Base-by-base conservation (phyloP, 164 flowering plant genomes). In the Chimonanthus praecox region DNA sequence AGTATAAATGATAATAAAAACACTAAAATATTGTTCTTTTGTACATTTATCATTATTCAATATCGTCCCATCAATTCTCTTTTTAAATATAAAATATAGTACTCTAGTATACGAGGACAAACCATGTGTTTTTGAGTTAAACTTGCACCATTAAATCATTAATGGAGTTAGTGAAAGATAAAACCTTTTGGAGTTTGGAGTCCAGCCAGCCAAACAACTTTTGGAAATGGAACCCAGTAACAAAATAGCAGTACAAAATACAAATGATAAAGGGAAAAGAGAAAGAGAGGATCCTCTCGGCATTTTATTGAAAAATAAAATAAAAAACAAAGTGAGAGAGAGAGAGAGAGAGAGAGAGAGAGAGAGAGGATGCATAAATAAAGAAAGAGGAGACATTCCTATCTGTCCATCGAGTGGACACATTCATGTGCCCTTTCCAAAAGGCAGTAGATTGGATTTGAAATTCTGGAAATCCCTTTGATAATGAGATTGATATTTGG, bases 181-280 rank as follows among this genome's bases (percentile, higher is more conserved):
- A 54, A 13, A 54, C 60, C 68, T 66, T 66, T 66, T 46, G 68
- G 68, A 33, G 33, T 33, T 33, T 33, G 33, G 68, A 46, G 48
- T 66, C n/a, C 68, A 66, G 49, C 68, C 68, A 66, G 68, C 68
- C 68, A 43, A 66, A 66, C 68, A 66, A 66, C 68, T 66, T 66
- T 66, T 66, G 46, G 46, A 66, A 66, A 44, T 66, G 46, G 46
- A 66, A 66, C 68, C 68, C 48, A 66, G 13, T 45, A 45, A 10
- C 48, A 66, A 10, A 63, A 54, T 11, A 13, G 33, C 33, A 33
- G 33, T 33, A 10, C 16, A 13, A 6, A 33, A 1, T 33, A 10
- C 16, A 13, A 6, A 54, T 4, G 60, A 54, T n/a, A 54, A 54
- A 54, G 16, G 16, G 11, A n/a, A 54, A 11, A 54, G 16, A 54